Percentiles rank a stretch among this genome's conserved stretches.
Conservation (phyloP, 1,139 yeast genomes). For the Insectozyma bohioensis region DNA sequence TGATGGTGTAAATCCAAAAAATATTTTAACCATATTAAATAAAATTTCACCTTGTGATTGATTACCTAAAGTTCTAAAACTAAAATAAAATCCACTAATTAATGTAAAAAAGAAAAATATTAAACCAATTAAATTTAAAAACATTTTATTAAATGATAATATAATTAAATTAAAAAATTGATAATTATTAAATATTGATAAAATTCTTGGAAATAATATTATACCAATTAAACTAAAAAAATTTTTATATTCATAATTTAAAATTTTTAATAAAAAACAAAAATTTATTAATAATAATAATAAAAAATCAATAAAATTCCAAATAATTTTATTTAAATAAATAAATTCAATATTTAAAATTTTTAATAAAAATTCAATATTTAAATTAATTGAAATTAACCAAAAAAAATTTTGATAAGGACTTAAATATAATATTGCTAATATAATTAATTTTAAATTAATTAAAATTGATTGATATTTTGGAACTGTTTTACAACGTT, state of each 20-base stretch:
- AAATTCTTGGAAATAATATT: conserved; percentile 52
- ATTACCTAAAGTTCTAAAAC: conserved; percentile 50
- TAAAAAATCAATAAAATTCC: conserved; percentile 42
- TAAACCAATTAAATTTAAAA: conserved; percentile 54
- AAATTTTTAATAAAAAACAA: conserved; percentile 25
- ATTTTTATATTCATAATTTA: conserved; percentile 28
- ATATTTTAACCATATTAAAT: conserved; percentile 53
- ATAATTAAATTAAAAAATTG: conserved; percentile 55
- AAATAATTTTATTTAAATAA: conserved; percentile 37
- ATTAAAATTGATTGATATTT: conserved; percentile 45
- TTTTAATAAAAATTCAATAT: conserved; percentile 39
- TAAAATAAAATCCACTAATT: conserved; percentile 59
- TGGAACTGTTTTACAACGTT: conserved; percentile 38
- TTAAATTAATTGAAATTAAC: conserved; percentile 35
- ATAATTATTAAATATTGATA: conserved; percentile 55
- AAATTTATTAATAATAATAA: conserved; percentile 32
- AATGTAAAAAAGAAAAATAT: conserved; percentile 51
- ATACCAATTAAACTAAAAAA: conserved; percentile 50
- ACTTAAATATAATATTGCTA: conserved; percentile 31
- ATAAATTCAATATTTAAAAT: conserved; percentile 43
- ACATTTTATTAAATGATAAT: conserved; percentile 54
- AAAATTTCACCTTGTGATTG: conserved; percentile 50
- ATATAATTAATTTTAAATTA: conserved; percentile 34
- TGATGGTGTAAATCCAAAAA: conserved; percentile 64
- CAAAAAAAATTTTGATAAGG: conserved; percentile 32